A percentile compares a stretch with the other conserved stretches of the same genome.
Evolutionary conservation across 2,329 filamentous ascomycete genomes (phyloP).

Genomic region (Ascochyta rabiei): DNA sequence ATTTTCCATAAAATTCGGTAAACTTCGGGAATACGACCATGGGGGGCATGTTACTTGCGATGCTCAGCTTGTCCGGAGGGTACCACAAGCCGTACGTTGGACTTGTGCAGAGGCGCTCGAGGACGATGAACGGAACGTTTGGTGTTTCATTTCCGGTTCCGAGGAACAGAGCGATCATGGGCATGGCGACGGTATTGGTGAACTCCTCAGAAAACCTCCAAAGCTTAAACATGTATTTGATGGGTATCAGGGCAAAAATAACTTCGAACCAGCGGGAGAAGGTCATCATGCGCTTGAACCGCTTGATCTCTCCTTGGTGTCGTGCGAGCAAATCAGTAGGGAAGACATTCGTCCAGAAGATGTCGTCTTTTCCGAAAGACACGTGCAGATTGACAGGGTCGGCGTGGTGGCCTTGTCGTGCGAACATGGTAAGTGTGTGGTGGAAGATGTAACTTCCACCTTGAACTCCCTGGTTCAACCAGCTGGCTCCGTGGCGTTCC

Average conservation of each 20-base stretch:
- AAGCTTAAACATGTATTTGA: conserved; percentile 69
- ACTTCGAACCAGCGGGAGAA: conserved; percentile 66
- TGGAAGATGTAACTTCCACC: conserved; percentile 70
- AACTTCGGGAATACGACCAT: conserved; percentile 70
- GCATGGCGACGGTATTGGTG: conserved; percentile 71
- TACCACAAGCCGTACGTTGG: conserved; percentile 67
- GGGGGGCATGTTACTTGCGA: conserved; percentile 58
- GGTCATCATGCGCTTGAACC: conserved; percentile 61
- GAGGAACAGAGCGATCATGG: conserved; percentile 74
- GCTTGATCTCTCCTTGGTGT: conserved; percentile 62
- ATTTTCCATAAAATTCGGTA: conserved; percentile 65
- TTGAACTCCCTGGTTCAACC: conserved; percentile 69
- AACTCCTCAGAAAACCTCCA: conserved; percentile 75
- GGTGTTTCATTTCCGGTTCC: conserved; percentile 78
- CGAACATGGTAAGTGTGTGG: conserved; percentile 70
- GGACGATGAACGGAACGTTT: conserved; percentile 71
- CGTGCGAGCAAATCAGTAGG: conserved; percentile 63
- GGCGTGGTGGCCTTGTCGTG: conserved; percentile 61
- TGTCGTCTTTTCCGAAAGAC: conserved; percentile 67
- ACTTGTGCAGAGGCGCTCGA: conserved; percentile 59
- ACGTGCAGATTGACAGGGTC: conserved; percentile 59
- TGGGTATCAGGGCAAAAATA: conserved; percentile 64
- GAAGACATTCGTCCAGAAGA: conserved; percentile 71
- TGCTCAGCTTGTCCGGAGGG: conserved; percentile 54
- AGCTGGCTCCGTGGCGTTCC: conserved; percentile 61